Percentiles rank a stretch among this genome's conserved stretches.
phyloP scores from a whole-genome alignment of 192 early-diverging fungal species.

The Thamnidium elegans region DNA sequence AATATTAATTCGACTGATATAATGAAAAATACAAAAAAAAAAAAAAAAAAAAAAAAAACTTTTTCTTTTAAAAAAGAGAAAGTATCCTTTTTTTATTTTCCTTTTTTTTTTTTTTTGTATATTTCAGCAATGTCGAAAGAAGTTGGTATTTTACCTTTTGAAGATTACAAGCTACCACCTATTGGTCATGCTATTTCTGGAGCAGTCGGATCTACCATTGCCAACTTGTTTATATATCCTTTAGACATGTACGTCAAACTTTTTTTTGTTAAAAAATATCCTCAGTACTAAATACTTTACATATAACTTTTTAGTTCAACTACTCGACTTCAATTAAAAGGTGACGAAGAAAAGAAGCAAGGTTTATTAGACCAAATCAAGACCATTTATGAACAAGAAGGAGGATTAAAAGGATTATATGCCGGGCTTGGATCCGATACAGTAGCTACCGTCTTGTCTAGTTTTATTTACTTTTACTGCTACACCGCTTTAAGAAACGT shows the following conservation, averaged over 20 bases:
- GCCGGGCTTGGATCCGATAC: constrained; percentile 46
- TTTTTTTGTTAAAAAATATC: too few species aligned
- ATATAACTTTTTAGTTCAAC: constrained; percentile 19
- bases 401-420: constrained; percentile 45
- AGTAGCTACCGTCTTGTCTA: constrained; percentile 47
- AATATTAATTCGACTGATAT: too few species aligned
- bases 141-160: constrained; percentile 8
- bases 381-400: constrained; percentile 31
- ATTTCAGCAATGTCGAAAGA: neutral
- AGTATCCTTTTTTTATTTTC: neutral
- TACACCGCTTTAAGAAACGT: constrained; percentile 44
- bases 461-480: constrained; percentile 52
- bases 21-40: too few species aligned
- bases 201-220: constrained; percentile 43
- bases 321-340: constrained; percentile 31
- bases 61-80: neutral
- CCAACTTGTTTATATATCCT: constrained; percentile 48
- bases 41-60: too few species aligned
- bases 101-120: neutral
- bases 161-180: constrained; percentile 46
- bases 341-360: neutral
- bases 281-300: neutral
- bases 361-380: constrained; percentile 18
- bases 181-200: constrained; percentile 49
- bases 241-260: constrained; percentile 40